phyloP scores from a whole-genome alignment of 345 rosid species.

The Ceriops zippeliana region DNA sequence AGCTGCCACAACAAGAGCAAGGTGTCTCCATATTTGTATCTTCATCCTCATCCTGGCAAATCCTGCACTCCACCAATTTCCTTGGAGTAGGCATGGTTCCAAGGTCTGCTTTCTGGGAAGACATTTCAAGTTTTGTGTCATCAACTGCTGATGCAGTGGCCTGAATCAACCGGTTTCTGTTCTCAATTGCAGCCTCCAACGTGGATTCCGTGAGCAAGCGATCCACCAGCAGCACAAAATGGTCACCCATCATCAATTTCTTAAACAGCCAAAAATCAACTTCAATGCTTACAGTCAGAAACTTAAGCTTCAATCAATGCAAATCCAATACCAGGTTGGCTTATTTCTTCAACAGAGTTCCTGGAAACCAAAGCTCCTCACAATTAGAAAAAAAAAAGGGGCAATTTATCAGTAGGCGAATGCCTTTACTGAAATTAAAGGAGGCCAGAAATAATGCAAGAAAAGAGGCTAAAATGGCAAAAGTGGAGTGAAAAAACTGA shows the following conservation, averaged over 20 bases:
- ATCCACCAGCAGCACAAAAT: constrained; percentile 84
- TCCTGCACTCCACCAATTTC: constrained; percentile 79
- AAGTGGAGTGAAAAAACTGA: too few relatives aligned
- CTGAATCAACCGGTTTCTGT: constrained; percentile 51
- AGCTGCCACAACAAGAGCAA: constrained; percentile 85
- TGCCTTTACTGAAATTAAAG: too few relatives aligned
- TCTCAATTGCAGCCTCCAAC: constrained; percentile 71
- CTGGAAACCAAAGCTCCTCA: constrained; percentile 17
- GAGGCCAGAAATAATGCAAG: too few relatives aligned
- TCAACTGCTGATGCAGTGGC: constrained; percentile 30
- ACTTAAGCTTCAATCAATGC: constrained; percentile 3
- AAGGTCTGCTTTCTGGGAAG: constrained; percentile 35
- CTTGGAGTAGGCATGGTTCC: constrained; percentile 37
- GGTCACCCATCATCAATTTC: constrained; percentile 70
- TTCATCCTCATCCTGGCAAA: constrained; percentile 87
- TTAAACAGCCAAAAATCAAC: constrained; percentile 5
- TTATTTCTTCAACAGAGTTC: constrained; percentile 15
- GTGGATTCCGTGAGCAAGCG: constrained; percentile 84
- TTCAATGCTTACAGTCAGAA: background rate
- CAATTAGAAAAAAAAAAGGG: constrained; percentile 1
- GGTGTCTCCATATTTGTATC: constrained; percentile 90
- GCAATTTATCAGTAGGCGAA: background rate
- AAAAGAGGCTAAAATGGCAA: too few relatives aligned
- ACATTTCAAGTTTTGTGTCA: constrained; percentile 27
- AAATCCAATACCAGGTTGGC: constrained; percentile 14